Evolutionary conservation across 352 stramenopile species (phyloP).

Genomic region (Phytophthora hybrid): DNA sequence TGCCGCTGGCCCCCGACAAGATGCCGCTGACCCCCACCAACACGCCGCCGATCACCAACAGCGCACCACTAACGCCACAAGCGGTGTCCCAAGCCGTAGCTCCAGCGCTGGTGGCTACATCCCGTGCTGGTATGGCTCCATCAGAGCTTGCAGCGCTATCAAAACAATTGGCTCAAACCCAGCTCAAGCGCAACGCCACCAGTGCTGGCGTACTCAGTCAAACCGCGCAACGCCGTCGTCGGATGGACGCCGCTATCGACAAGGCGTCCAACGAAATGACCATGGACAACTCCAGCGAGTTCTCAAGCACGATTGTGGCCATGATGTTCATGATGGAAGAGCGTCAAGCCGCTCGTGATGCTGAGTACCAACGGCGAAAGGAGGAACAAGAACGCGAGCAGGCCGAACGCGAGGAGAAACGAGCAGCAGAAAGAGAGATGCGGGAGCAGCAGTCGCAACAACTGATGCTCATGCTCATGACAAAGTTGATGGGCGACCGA

Average conservation of each 20-base stretch:
- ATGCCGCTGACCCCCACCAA: too few relatives aligned
- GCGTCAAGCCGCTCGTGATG: neutral
- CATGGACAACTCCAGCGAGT: constrained; percentile 1
- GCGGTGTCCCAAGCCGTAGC: neutral
- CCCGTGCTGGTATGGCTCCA: neutral
- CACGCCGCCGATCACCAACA: neutral
- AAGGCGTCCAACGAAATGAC: neutral
- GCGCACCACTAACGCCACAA: neutral
- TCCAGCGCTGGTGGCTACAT: neutral
- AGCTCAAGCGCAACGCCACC: neutral
- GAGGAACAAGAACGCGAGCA: neutral
- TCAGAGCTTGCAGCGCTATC: neutral
- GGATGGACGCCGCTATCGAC: neutral
- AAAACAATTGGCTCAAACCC: neutral
- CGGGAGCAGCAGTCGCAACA: neutral
- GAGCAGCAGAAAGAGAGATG: neutral
- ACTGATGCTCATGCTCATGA: too few relatives aligned
- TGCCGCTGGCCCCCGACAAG: too few relatives aligned
- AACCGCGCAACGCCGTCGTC: neutral
- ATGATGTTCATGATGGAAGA: constrained; percentile 2
- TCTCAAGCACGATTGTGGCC: neutral
- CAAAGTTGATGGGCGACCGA: too few relatives aligned
- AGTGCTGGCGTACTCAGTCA: neutral
- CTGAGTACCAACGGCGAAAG: neutral
- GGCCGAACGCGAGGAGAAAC: neutral